Base-by-base conservation (phyloP, 192 early-diverging fungal species). In the Coemansia sp. region DNA sequence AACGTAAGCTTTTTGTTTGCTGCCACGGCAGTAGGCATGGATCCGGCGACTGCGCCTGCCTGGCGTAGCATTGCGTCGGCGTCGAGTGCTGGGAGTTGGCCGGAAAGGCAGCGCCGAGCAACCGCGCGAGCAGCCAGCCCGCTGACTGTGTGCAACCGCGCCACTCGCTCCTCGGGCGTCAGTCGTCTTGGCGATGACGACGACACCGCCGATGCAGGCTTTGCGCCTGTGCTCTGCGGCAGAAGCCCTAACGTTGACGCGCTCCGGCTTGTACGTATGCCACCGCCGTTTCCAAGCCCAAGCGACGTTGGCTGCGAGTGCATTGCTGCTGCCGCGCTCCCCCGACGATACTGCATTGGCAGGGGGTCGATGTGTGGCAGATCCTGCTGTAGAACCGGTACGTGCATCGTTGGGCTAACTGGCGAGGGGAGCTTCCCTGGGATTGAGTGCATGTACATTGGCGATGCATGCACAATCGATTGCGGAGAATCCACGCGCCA, bases 401-500 rank as follows among this genome's bases (percentile, higher is more conserved):
- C 52, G 10, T 52, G 59, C 62, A 49, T 32, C 20, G 55, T 61
- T 4, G 70, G 76, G 53, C 77, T 74, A 62, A 62, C 54, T 15
- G 77, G 72, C 34, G 68, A 71, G 19, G 77, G 78, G 58, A 74
- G 66, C 42, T 73, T 73, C 34, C 55, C 55, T 33, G 29, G 17
- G 2, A 25, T 35, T 10, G 32, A 34, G 17, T 46, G 61, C 45
- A 62, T 62, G 54, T 62, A 54, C 49, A 57, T 56, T 9, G 62
- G 62, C 19, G 67, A 66, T 23, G 53, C 55, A 45, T 42, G 69
- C 53, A 50, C 52, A 13, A 61, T 20, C 19, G 61, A 65, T 62
- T 70, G 73, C 32, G 73, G 73, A 52, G 79, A 81, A 54, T 76
- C 79, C 22, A 81, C 66, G 46, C 79, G 69, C 79, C 79, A 81